Conservation (phyloP, 169 alveolate genomes). For the Plasmodium knowlesi region DNA sequence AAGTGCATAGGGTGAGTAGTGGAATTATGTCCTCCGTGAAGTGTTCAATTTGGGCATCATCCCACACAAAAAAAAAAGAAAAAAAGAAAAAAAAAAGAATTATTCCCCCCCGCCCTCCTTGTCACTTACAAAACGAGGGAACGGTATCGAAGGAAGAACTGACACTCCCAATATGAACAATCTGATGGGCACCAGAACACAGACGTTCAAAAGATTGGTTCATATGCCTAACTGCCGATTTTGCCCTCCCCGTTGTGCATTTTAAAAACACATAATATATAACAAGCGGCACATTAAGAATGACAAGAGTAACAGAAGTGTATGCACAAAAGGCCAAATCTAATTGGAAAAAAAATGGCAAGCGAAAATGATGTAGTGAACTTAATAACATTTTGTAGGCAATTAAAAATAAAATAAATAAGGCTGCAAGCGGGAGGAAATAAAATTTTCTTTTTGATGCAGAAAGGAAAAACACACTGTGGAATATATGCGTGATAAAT, state of each 20-base stretch:
- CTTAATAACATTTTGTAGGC: not conserved
- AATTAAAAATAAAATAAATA: not conserved
- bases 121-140: not conserved
- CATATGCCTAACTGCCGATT: not conserved
- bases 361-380: not conserved
- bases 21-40: not conserved
- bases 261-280: constrained; percentile 14
- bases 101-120: not conserved
- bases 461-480: not conserved
- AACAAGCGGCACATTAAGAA: constrained; percentile 20
- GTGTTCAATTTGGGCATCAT: not conserved
- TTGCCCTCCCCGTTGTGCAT: not conserved
- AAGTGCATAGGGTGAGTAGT: not conserved
- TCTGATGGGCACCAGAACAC: constrained; percentile 1
- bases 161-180: constrained; percentile 23
- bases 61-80: not conserved
- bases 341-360: not conserved
- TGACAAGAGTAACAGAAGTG: not conserved
- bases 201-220: constrained; percentile 7
- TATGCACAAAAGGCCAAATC: not conserved
- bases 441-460: not conserved
- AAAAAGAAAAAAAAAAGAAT: not conserved
- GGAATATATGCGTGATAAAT: constrained; percentile 29
- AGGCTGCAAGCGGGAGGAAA: not conserved
- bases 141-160: constrained; percentile 13